Conservation (phyloP, 2,329 filamentous ascomycete genomes). For the Penicillium sumatraense region DNA sequence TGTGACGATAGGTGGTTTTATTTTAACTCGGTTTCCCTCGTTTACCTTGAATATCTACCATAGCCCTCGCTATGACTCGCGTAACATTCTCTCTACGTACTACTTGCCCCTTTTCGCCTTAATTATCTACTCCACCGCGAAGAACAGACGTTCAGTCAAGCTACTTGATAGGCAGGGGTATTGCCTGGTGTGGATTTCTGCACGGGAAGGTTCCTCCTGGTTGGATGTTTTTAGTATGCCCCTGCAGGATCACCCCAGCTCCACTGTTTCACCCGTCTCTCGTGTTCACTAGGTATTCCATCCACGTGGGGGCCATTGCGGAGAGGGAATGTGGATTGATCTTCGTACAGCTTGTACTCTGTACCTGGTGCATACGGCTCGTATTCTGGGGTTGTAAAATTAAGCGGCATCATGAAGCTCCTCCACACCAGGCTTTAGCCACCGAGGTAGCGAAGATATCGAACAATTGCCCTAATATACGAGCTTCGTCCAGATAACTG, state of each 20-base stretch:
- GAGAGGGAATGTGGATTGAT: background rate
- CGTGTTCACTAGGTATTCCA: background rate
- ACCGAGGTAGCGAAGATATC: background rate
- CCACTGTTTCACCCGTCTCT: slow-evolving; percentile 6
- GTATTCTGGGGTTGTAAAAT: background rate
- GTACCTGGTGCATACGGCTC: too few relatives aligned
- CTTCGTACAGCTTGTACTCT: background rate
- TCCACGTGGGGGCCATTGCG: slow-evolving; percentile 11
- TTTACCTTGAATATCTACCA: too few relatives aligned
- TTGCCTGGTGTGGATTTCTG: slow-evolving; percentile 1
- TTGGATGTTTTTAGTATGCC: slow-evolving; percentile 3
- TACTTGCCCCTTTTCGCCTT: background rate
- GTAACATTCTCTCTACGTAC: too few relatives aligned
- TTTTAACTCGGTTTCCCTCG: background rate
- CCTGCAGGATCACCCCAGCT: slow-evolving; percentile 7
- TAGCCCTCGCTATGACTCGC: too few relatives aligned
- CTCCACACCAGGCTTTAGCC: background rate
- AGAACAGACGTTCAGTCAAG: slow-evolving; percentile 3
- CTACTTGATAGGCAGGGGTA: slow-evolving; percentile 10
- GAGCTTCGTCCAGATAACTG: background rate
- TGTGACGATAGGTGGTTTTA: slow-evolving; percentile 7
- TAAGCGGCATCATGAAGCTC: background rate
- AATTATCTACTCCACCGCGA: background rate
- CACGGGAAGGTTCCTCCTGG: background rate
- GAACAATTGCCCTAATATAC: background rate